Conservation (phyloP, 2,329 filamentous ascomycete species). For the Colletotrichum salicis region DNA sequence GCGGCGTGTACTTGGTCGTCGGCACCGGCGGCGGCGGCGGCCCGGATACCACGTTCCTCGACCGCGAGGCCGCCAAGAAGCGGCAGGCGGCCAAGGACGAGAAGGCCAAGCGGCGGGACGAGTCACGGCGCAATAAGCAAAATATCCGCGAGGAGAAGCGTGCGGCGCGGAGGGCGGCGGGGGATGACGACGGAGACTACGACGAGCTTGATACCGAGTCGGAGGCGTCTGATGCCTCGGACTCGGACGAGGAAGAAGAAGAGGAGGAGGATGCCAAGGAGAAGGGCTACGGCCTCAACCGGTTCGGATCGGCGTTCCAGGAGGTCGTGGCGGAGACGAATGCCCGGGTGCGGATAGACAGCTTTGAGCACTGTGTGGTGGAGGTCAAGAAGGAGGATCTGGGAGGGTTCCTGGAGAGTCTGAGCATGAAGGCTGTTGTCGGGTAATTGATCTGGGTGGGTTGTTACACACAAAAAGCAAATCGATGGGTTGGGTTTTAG, state of each 20-base stretch:
- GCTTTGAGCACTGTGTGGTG: constrained; percentile 96
- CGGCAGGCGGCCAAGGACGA: constrained; percentile 71
- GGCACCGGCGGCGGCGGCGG: constrained; percentile 90
- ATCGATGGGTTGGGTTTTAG: not conserved
- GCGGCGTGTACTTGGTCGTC: constrained; percentile 91
- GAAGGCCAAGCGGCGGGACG: constrained; percentile 71
- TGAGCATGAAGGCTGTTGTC: constrained; percentile 91
- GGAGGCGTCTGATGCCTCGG: constrained; percentile 49
- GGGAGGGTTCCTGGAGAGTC: constrained; percentile 85
- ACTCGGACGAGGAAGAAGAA: constrained; percentile 64
- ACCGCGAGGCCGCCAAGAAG: constrained; percentile 73
- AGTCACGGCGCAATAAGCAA: constrained; percentile 65
- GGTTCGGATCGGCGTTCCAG: constrained; percentile 95
- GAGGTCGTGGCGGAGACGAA: constrained; percentile 93
- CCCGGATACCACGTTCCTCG: constrained; percentile 75
- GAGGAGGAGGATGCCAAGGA: constrained; percentile 64
- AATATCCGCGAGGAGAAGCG: constrained; percentile 70
- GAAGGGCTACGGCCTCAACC: constrained; percentile 81
- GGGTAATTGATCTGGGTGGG: constrained; percentile 51
- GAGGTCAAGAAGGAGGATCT: constrained; percentile 98
- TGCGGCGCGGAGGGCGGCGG: constrained; percentile 62
- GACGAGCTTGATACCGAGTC: constrained; percentile 60
- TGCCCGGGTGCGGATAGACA: constrained; percentile 89
- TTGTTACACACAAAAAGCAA: too few species aligned
- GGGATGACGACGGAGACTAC: constrained; percentile 60